A percentile compares a stretch with the other conserved stretches of the same genome.
phyloP scores from a whole-genome alignment of 1,139 yeast species.

The Suhomyces terraborum region DNA sequence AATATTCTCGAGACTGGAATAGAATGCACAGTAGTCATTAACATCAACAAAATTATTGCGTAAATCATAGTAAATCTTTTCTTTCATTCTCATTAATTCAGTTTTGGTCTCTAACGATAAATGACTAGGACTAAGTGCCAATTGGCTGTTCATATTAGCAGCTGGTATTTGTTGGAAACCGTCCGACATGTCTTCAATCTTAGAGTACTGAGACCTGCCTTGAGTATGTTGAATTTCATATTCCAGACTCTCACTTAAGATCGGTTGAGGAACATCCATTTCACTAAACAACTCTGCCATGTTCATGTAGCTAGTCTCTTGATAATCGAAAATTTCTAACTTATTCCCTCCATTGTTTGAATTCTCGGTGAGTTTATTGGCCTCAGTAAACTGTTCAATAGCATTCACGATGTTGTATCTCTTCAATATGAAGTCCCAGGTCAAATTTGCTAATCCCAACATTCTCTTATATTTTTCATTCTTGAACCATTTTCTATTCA shows the following conservation, averaged over 20 bases:
- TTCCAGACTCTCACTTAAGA: constrained; percentile 14
- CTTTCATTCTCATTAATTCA: constrained; percentile 39
- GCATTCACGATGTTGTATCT: constrained; percentile 35
- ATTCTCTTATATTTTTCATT: constrained; percentile 50
- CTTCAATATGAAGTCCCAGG: constrained; percentile 49
- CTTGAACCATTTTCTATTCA: constrained; percentile 50
- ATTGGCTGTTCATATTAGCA: constrained; percentile 10
- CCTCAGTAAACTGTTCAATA: constrained; percentile 31
- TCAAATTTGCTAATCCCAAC: constrained; percentile 44
- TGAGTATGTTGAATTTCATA: not conserved
- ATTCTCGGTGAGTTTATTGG: constrained; percentile 17
- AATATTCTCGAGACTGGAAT: constrained; percentile 44
- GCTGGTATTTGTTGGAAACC: not conserved
- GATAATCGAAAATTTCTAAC: constrained; percentile 44
- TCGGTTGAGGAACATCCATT: constrained; percentile 50
- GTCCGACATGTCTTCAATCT: not conserved
- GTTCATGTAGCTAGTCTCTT: constrained; percentile 41
- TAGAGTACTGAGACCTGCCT: not conserved
- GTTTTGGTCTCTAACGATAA: constrained; percentile 17
- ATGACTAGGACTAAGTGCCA: constrained; percentile 14
- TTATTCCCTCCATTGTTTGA: constrained; percentile 17
- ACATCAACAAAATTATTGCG: constrained; percentile 48
- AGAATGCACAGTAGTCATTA: constrained; percentile 50
- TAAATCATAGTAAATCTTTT: constrained; percentile 45
- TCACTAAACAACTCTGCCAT: constrained; percentile 45